A percentile compares a stretch with the other conserved stretches of the same genome.
Evolutionary conservation across 345 rosid genomes (phyloP).

Genomic region (Salix arbutifolia): DNA sequence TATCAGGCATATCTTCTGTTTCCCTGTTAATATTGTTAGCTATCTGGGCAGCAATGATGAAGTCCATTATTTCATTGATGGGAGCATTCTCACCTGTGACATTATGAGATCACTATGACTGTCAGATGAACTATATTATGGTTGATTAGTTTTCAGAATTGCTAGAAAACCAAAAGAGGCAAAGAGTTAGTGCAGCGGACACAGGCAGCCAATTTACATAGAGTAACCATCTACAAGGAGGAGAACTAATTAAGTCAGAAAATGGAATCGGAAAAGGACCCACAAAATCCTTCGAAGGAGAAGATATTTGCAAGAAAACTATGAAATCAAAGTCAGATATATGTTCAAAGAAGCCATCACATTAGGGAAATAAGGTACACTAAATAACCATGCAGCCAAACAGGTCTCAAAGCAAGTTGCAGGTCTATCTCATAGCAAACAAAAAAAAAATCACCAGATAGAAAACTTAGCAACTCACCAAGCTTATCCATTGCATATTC

Average conservation of each 20-base stretch:
- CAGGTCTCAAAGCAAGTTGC: not conserved
- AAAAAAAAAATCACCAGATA: not conserved
- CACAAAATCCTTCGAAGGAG: not conserved
- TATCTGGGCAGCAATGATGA: slow-evolving; percentile 74
- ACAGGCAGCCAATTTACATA: not conserved
- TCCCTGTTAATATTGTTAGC: slow-evolving; percentile 52
- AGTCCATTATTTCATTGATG: slow-evolving; percentile 70
- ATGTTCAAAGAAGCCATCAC: too few relatives aligned
- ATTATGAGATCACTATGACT: slow-evolving; percentile 15
- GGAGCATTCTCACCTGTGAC: slow-evolving; percentile 53
- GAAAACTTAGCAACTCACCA: slow-evolving; percentile 36
- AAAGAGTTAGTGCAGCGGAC: not conserved
- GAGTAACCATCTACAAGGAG: not conserved
- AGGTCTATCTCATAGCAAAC: not conserved
- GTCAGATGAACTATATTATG: not conserved
- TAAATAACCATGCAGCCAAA: too few relatives aligned
- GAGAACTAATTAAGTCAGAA: not conserved
- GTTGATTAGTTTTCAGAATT: not conserved
- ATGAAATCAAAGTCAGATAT: too few relatives aligned
- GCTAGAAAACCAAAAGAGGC: not conserved
- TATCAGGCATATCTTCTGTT: slow-evolving; percentile 26
- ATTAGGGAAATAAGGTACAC: too few relatives aligned
- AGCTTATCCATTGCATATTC: slow-evolving; percentile 73
- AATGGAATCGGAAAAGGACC: not conserved
- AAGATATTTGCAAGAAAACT: too few relatives aligned